Evolutionary conservation across 2,329 filamentous ascomycete species (phyloP).

Genomic region (Cercospora sp.): DNA sequence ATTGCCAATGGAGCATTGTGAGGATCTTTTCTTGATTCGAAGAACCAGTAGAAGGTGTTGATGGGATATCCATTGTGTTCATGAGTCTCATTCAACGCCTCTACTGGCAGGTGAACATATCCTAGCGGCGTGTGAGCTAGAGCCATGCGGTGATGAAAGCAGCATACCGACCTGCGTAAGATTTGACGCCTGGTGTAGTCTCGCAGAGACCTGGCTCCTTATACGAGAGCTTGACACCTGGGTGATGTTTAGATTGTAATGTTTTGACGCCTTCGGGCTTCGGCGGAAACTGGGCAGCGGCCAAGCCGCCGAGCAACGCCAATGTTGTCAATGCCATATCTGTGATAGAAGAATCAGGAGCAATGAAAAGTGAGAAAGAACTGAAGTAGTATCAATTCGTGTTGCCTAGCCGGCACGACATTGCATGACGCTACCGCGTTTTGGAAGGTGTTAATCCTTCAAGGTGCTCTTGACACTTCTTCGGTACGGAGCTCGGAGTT

Average conservation of each 20-base stretch:
- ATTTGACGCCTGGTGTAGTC: conserved; percentile 54
- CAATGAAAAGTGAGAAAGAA: neutral
- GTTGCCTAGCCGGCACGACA: neutral
- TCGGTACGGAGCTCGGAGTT: neutral
- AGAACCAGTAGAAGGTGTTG: conserved; percentile 63
- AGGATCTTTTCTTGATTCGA: conserved; percentile 59
- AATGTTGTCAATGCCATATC: neutral
- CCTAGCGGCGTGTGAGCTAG: conserved; percentile 35
- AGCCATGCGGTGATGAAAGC: too few relatives aligned
- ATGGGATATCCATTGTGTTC: conserved; percentile 48
- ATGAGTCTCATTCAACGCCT: conserved; percentile 33
- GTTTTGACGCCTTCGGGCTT: conserved; percentile 42
- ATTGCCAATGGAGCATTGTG: conserved; percentile 57
- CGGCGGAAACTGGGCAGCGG: conserved; percentile 26
- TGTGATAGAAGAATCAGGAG: neutral
- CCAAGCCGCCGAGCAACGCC: conserved; percentile 3
- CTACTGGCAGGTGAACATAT: conserved; percentile 37
- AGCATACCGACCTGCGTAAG: conserved; percentile 39
- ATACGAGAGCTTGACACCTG: conserved; percentile 51
- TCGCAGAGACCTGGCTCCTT: conserved; percentile 57
- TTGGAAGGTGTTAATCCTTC: neutral
- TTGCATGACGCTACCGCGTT: neutral
- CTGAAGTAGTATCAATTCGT: neutral
- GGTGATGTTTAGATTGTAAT: conserved; percentile 41
- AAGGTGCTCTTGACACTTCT: neutral